phyloP scores from a whole-genome alignment of 2,329 filamentous ascomycete genomes.

The Microdochium paspali region DNA sequence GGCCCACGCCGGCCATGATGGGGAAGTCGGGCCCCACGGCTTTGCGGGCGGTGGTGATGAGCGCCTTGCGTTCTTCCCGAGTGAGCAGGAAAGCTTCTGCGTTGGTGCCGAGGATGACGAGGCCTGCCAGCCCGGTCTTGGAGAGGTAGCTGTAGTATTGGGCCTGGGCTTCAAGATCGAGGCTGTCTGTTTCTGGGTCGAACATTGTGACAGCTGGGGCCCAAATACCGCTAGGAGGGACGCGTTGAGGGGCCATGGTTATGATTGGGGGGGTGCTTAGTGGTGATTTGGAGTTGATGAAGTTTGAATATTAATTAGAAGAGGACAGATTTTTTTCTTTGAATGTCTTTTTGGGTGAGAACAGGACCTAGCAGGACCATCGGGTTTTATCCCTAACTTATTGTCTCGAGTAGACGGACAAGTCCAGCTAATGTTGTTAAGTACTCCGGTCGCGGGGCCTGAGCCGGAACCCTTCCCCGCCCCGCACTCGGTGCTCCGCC shows the following conservation, averaged over 20 bases:
- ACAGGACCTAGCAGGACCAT: too few relatives aligned
- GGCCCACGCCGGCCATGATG: conserved; percentile 54
- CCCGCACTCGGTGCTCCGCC: neutral
- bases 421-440: neutral
- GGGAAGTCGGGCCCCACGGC: conserved; percentile 44
- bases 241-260: conserved; percentile 15
- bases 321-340: too few relatives aligned
- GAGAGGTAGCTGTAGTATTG: conserved; percentile 41
- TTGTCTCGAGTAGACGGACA: neutral
- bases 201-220: conserved; percentile 44
- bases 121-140: conserved; percentile 18
- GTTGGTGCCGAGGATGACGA: conserved; percentile 23
- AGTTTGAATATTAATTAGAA: too few relatives aligned
- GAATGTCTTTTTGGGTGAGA: too few relatives aligned
- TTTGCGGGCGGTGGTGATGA: conserved; percentile 45
- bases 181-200: conserved; percentile 33
- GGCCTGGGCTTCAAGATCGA: conserved; percentile 33
- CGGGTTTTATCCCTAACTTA: neutral
- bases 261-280: neutral
- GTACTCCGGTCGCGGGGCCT: neutral
- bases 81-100: conserved; percentile 36
- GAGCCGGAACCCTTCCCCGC: neutral
- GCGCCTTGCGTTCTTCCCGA: conserved; percentile 45
- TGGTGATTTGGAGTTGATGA: too few relatives aligned
- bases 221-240: conserved; percentile 30